Base-by-base conservation (phyloP, 164 flowering plant genomes). In the Aristolochia fimbriata region DNA sequence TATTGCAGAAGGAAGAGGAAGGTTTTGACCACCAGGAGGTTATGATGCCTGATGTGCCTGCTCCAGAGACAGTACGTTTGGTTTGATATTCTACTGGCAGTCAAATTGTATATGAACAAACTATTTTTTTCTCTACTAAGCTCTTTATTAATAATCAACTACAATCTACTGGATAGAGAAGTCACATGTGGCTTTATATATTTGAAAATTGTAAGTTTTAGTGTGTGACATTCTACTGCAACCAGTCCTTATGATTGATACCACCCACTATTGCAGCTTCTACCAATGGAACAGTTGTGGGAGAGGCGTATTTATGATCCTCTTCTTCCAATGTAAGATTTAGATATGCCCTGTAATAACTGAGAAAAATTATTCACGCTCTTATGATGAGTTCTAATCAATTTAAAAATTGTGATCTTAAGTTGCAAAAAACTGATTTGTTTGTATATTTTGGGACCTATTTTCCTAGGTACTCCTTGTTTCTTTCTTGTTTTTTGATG, bases 261-360 rank as follows among this genome's bases (percentile, higher is more conserved):
- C 58, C 57, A 23, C 16, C 27, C 52, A n/a, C 24, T 19, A 6
- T 65, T 78, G 69, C 83, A 94, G 99, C 93, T 94, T 73, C 73
- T 81, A 47, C 80, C 94, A 49, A 61, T 90, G 83, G 96, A 90
- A 70, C 86, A 82, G 61, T 68, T 90, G 68, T 81, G 93, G 17
- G 96, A 90, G 65, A 78, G 72, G 65, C 94, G 88, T 37, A 63
- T 82, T 10, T 77, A 71, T 61, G 95, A 94, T 83, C 99, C 97
- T 65, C 86, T 76, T 33, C 86, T 94, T 64, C 97, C 97, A 51
- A 76, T 80, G 99, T 87, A 53, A 46, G 59, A 49, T 33, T 46
- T 23, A 37, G 19, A 52, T 62, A 15, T 33, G 15, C 23, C 37
- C 17, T 16, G 20, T 37, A 24, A 61, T 12, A 25, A 15, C 51